Base-by-base conservation (phyloP, 2,329 filamentous ascomycete species). In the Alternaria sp. region DNA sequence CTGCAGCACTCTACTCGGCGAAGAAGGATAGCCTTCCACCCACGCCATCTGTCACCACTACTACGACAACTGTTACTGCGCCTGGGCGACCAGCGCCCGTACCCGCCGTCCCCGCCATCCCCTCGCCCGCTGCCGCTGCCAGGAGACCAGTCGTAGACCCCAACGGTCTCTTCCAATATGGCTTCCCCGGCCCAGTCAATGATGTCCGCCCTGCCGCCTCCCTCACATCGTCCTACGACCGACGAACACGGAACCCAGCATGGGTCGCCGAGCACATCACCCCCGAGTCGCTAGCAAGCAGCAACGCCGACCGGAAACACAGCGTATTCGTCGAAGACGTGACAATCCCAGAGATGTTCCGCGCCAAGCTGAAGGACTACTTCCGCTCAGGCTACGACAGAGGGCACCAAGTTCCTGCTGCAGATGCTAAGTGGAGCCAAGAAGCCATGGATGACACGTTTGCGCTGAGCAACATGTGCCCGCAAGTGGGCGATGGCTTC, bases 201-300 rank as follows among this genome's bases (percentile, higher is more conserved):
- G 95, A 99, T 79, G 83, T 96, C 41, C 89, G 93, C 54, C 85
- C 85, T 54, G 89, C 92, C 36, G 82, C 87, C 26, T 90, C 92
- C 33, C 85, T 98, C 53, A 85, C 93, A 65, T 96, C 93, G 31
- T 89, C 90, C 70, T 99, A 90, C 85, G 94, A 99, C 80, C 92
- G 95, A 28, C 89, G 92, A 61, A 90, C 88, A 41, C 88, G 93
- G 74, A 99, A 99, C 80, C 95, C 95, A 29, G 86, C 91, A 77
- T 99, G 94, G 94, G 95, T 82, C 21, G 80, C 90, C 64, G 95
- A 99, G 82, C 95, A 99, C 83, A 97, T 99, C 79, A 99, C 95
- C 0, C 88, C 93, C 2, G 86, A 87, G 34, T 98, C 94, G 0
- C 86, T 99, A 13, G 84, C 89, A 3, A 77, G 83, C 51, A 87